Conservation (phyloP, 176 grass and related monocot species). For the Bolboschoenus planiculmis region DNA sequence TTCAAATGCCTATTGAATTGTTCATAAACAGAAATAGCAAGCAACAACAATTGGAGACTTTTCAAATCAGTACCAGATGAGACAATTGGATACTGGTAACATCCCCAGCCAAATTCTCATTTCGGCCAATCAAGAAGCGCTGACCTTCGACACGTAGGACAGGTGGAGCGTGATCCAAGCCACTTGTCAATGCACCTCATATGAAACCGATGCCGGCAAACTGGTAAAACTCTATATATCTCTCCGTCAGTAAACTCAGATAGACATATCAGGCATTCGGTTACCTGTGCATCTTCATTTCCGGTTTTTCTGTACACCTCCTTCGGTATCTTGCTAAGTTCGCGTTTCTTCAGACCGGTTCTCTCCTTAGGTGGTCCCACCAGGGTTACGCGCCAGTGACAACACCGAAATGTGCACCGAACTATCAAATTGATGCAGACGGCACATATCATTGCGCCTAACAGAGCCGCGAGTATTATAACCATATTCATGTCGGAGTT, state of each 20-base stretch:
- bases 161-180: constrained; percentile 65
- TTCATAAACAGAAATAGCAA: neutral
- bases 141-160: constrained; percentile 69
- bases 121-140: constrained; percentile 25
- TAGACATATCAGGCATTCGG: constrained; percentile 86
- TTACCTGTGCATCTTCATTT: neutral
- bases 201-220: constrained; percentile 77
- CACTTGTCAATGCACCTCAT: constrained; percentile 80
- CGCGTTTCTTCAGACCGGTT: constrained; percentile 45
- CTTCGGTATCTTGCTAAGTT: constrained; percentile 57
- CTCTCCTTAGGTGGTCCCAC: neutral
- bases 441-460: constrained; percentile 70
- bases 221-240: constrained; percentile 70
- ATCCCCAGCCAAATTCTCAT: neutral
- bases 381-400: constrained; percentile 15
- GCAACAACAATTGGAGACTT: neutral
- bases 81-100: neutral
- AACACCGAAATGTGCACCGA: constrained; percentile 55
- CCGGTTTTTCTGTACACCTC: constrained; percentile 52
- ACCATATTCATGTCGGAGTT: constrained; percentile 98
- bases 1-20: neutral
- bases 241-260: constrained; percentile 79
- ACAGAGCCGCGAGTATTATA: constrained; percentile 82
- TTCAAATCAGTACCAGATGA: neutral
- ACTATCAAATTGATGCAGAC: constrained; percentile 62